A percentile compares a stretch with the other conserved stretches of the same genome.
phyloP scores from a whole-genome alignment of 2,329 filamentous ascomycete genomes.

The Davidsoniella eucalypti region DNA sequence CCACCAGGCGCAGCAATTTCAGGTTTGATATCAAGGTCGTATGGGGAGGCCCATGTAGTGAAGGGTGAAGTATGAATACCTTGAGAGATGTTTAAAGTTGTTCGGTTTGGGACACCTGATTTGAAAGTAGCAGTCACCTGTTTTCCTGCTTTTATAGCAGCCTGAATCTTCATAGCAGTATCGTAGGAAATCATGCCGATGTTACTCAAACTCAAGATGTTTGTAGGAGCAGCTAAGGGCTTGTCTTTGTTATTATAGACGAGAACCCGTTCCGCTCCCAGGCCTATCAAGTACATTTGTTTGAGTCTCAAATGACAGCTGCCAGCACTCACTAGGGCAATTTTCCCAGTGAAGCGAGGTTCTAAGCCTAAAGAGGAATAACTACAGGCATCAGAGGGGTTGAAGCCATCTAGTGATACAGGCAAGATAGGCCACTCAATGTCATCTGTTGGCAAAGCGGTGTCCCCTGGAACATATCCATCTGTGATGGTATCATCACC shows the following conservation, averaged over 20 bases:
- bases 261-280: conserved; percentile 18
- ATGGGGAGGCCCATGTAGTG: too few relatives aligned
- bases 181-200: background rate
- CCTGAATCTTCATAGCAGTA: conserved; percentile 22
- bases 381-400: conserved; percentile 17
- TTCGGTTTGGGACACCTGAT: conserved; percentile 6
- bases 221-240: conserved; percentile 10
- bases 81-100: background rate
- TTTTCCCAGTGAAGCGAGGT: conserved; percentile 14
- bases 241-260: conserved; percentile 12
- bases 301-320: conserved; percentile 19
- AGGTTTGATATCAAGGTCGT: conserved; percentile 34
- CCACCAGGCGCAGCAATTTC: too few relatives aligned
- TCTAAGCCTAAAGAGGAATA: conserved; percentile 15
- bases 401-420: conserved; percentile 15
- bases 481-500: too few relatives aligned
- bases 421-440: conserved; percentile 1
- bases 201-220: conserved; percentile 8
- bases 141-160: background rate
- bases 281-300: conserved; percentile 16
- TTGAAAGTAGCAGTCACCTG: conserved; percentile 23
- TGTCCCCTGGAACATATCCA: background rate
- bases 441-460: conserved; percentile 31
- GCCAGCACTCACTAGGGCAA: conserved; percentile 19
- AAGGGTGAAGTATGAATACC: background rate